These are phyloP conservation scores for Thermothelomyces thermophilus DNA, from an alignment of 2,329 filamentous ascomycete genomes.

Conservation along the genomic window DNA sequence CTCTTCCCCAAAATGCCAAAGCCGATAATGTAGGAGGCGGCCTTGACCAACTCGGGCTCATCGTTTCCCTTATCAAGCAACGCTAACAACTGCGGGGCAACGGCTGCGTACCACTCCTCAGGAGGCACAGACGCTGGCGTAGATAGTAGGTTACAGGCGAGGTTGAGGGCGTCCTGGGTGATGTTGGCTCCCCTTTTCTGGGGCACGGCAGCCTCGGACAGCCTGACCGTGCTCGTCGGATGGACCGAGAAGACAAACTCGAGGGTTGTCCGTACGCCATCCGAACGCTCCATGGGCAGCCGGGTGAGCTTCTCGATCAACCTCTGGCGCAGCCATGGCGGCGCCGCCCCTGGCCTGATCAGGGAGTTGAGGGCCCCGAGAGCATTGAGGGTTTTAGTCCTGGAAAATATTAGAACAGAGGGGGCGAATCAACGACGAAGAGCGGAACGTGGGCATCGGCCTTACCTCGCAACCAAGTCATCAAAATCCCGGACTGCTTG, in stretches of 20 bases:
- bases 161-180: constrained; percentile 59
- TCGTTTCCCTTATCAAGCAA: constrained; percentile 53
- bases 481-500: constrained; percentile 38
- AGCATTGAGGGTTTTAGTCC: constrained; percentile 44
- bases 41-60: constrained; percentile 51
- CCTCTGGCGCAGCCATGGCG: constrained; percentile 52
- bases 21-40: constrained; percentile 55
- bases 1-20: constrained; percentile 61
- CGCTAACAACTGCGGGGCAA: constrained; percentile 54
- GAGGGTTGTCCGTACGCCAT: constrained; percentile 60
- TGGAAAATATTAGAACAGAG: constrained; percentile 25
- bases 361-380: constrained; percentile 57
- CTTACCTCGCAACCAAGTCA: constrained; percentile 44
- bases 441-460: constrained; percentile 4
- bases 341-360: constrained; percentile 54
- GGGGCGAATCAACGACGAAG: constrained; percentile 11
- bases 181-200: constrained; percentile 57
- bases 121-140: constrained; percentile 48
- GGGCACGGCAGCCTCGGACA: constrained; percentile 36
- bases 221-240: constrained; percentile 41
- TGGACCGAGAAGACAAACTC: constrained; percentile 68
- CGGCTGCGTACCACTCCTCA: constrained; percentile 52
- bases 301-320: constrained; percentile 52
- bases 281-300: constrained; percentile 51
- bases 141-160: constrained; percentile 56